phyloP scores from a whole-genome alignment of 805 yeast species.

The Nakazawaea molendinolei region DNA sequence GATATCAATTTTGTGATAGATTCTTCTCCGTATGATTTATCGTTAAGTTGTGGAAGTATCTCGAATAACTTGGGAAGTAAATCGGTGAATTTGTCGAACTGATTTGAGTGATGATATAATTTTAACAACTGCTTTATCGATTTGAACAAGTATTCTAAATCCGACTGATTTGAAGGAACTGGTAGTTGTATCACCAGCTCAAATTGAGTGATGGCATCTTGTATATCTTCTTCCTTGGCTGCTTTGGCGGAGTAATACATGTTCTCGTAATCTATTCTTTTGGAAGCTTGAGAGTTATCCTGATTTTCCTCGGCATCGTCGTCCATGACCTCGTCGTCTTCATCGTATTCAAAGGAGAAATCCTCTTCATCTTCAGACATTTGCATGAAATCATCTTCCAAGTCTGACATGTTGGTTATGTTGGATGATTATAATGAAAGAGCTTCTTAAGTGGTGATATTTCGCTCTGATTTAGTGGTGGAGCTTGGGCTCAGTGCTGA shows the following conservation, averaged over 20 bases:
- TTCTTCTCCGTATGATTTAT: conserved; percentile 20
- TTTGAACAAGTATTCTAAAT: conserved; percentile 23
- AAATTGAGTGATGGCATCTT: conserved; percentile 17
- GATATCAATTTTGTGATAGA: conserved; percentile 24
- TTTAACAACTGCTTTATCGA: conserved; percentile 27
- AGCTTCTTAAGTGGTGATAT: no score
- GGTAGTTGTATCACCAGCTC: not conserved
- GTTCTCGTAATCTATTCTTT: conserved; percentile 18
- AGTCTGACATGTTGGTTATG: conserved; percentile 29
- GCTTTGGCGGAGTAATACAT: conserved; percentile 27
- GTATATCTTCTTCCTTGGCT: conserved; percentile 22
- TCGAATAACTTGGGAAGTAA: conserved; percentile 17
- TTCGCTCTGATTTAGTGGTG: no score
- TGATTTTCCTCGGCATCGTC: conserved; percentile 12
- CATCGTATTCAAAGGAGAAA: conserved; percentile 23
- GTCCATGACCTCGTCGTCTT: conserved; percentile 13
- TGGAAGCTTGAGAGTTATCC: conserved; percentile 1
- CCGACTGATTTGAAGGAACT: not conserved
- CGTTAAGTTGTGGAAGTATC: conserved; percentile 14
- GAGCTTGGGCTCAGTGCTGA: no score
- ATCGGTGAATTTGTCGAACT: conserved; percentile 14
- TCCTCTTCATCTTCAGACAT: conserved; percentile 31
- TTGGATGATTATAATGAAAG: no score
- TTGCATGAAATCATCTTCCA: conserved; percentile 24
- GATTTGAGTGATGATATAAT: conserved; percentile 16